Evolutionary conservation across 345 rosid species (phyloP), one percentile per base, ranked within the genome.

Genomic region (Moricandia arvensis): DNA sequence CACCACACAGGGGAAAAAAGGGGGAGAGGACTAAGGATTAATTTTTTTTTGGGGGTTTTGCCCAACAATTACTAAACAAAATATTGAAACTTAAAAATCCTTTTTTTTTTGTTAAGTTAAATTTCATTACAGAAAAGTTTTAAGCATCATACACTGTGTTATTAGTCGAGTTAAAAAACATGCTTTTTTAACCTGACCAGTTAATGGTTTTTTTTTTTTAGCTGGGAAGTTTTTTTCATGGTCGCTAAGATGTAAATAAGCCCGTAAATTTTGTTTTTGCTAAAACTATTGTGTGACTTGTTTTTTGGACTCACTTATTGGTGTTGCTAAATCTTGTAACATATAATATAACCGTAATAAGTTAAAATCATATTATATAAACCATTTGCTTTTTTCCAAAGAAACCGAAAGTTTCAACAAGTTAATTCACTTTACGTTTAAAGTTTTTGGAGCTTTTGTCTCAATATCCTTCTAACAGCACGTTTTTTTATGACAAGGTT

Each of bases 331-430:
- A 3, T 7, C 12, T 31, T 30, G 11, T 7, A 37, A 55, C 54
- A 30, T 60, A n/a, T n/a, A n/a, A 34, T 9, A 16, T 45, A 43
- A 4, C 3, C n/a, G 6, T 41, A 27, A 11, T 24, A 33, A 16
- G 16, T 26, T 8, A 59, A 38, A 38, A 43, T 37, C 35, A 73
- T 55, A 24, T 59, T 35, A 11, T 68, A 61, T 51, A 35, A 61
- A 33, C 35, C 65, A 76, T 76, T 69, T 76, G 65, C 79, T 61
- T 75, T 75, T 12, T n/a, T n/a, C 74, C 80, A 76, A 76, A 62
- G n/a, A 60, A 63, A 69, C 75, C 69, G 79, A 75, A 76, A 75
- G 79, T 62, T 68, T 16, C 26, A 64, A 16, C 33, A 61, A 60
- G 31, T 63, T 54, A 60, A 29, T 69, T 63, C 59, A 18, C 73